Evolutionary conservation across 352 stramenopile genomes (phyloP).

Genomic region (Aphanomyces invadans): DNA sequence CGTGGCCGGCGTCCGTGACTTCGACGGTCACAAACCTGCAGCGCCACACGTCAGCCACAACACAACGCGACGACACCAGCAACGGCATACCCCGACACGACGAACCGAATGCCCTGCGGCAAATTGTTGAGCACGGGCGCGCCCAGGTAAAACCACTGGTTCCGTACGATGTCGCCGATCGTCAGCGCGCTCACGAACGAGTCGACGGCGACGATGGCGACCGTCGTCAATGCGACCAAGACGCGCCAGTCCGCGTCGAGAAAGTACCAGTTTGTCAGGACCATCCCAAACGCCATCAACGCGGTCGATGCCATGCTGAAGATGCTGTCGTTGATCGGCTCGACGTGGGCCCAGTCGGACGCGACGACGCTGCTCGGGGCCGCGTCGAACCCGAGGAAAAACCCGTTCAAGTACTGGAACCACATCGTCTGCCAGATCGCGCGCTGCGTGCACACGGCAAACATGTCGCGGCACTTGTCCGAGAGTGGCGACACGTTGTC

Average conservation of each 20-base stretch:
- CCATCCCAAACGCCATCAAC: constrained; percentile 50
- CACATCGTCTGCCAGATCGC: constrained; percentile 69
- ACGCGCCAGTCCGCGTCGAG: constrained; percentile 46
- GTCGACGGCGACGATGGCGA: constrained; percentile 36
- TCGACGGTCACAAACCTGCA: constrained; percentile 29
- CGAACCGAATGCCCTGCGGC: constrained; percentile 21
- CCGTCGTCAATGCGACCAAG: constrained; percentile 32
- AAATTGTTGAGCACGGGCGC: constrained; percentile 43
- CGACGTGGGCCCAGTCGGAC: constrained; percentile 47
- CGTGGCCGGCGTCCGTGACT: constrained; percentile 33
- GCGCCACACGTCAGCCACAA: not conserved
- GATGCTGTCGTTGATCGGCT: constrained; percentile 43
- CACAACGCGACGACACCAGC: not conserved
- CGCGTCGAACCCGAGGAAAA: constrained; percentile 38
- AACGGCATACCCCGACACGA: constrained; percentile 27
- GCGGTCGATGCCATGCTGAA: constrained; percentile 41
- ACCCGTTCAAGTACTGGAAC: constrained; percentile 52
- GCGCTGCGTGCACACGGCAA: constrained; percentile 42
- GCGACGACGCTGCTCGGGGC: constrained; percentile 42
- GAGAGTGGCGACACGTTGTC: not conserved
- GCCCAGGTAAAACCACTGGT: constrained; percentile 42
- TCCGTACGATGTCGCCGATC: constrained; percentile 50
- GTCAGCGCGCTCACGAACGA: constrained; percentile 43
- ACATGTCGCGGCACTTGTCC: constrained; percentile 1
- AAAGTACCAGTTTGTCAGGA: constrained; percentile 46